Percentiles rank a stretch among this genome's conserved stretches.
phyloP scores from a whole-genome alignment of 495 filamentous ascomycete genomes.

The Aspergillus egyptiacus region DNA sequence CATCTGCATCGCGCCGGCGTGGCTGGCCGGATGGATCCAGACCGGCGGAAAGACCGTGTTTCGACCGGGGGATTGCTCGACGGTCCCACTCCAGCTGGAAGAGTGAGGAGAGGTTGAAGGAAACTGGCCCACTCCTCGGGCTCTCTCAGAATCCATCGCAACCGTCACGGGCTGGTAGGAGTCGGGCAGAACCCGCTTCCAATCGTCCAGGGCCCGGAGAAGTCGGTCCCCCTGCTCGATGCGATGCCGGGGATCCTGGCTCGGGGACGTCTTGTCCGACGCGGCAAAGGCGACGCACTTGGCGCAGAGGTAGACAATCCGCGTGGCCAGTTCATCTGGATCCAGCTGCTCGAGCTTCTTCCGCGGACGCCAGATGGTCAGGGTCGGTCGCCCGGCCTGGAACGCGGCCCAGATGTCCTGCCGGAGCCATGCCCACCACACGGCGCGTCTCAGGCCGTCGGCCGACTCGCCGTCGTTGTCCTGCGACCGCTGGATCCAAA shows the following conservation, averaged over 20 bases:
- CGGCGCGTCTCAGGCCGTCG: constrained; percentile 6
- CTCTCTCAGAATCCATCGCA: not conserved
- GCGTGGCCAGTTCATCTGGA: constrained; percentile 8
- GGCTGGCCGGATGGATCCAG: constrained; percentile 22
- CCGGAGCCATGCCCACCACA: constrained; percentile 17
- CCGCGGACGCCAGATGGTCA: constrained; percentile 9
- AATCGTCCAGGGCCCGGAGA: constrained; percentile 18
- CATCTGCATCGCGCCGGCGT: constrained; percentile 23
- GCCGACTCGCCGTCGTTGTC: constrained; percentile 12
- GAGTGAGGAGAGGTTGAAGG: too few species aligned
- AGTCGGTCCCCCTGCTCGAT: constrained; percentile 10
- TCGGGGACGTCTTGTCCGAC: not conserved
- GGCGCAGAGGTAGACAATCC: constrained; percentile 9
- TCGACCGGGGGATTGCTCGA: not conserved
- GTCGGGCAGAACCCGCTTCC: constrained; percentile 19
- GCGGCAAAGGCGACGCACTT: constrained; percentile 7
- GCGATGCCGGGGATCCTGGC: constrained; percentile 1
- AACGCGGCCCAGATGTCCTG: constrained; percentile 17
- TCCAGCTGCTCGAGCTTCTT: not conserved
- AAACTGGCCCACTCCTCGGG: too few species aligned
- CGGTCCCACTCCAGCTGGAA: too few species aligned
- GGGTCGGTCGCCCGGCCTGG: constrained; percentile 9
- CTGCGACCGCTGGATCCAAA: constrained; percentile 14
- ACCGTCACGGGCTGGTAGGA: constrained; percentile 18
- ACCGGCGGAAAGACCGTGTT: constrained; percentile 18